A percentile compares a stretch with the other conserved stretches of the same genome.
These are phyloP conservation scores for Acanthamoeba castellanii DNA, from an alignment of 208 protist species.

Conservation along the genomic window DNA sequence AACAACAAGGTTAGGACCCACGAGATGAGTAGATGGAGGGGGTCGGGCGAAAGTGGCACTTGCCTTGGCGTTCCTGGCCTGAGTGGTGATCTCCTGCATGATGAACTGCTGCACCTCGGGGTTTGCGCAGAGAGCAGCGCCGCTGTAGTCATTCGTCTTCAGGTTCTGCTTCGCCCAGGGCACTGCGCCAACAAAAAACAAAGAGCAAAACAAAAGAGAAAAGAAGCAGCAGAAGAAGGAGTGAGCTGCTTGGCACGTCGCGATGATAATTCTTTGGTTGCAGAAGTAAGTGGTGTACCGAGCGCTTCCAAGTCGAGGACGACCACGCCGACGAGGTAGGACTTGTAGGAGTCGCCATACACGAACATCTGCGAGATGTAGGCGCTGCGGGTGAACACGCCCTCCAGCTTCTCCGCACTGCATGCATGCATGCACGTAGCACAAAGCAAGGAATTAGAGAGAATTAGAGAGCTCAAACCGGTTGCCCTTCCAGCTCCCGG, in stretches of 20 bases:
- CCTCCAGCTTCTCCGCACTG: slow-evolving; percentile 75
- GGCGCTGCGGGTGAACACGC: slow-evolving; percentile 37
- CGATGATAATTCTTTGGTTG: too few species aligned
- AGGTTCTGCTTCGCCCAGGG: slow-evolving; percentile 39
- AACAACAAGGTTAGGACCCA: background rate
- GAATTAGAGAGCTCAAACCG: background rate
- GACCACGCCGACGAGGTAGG: slow-evolving; percentile 87
- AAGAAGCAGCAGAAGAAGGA: background rate
- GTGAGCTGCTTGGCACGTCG: too few species aligned
- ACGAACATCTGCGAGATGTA: slow-evolving; percentile 78
- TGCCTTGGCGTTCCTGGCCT: slow-evolving; percentile 42
- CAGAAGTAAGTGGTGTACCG: background rate
- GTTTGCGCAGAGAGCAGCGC: background rate
- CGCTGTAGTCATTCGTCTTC: slow-evolving; percentile 22
- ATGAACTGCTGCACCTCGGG: slow-evolving; percentile 35
- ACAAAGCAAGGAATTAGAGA: background rate
- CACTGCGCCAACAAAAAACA: background rate
- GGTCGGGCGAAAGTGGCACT: background rate
- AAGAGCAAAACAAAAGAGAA: background rate
- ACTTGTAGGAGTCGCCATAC: slow-evolving; percentile 76
- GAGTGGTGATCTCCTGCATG: slow-evolving; percentile 40
- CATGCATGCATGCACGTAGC: background rate
- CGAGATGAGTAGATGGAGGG: background rate
- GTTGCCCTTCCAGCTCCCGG: background rate
- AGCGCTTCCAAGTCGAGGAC: slow-evolving; percentile 83